Base-by-base conservation (phyloP, 257 asterid species). In the Apocynum venetum region DNA sequence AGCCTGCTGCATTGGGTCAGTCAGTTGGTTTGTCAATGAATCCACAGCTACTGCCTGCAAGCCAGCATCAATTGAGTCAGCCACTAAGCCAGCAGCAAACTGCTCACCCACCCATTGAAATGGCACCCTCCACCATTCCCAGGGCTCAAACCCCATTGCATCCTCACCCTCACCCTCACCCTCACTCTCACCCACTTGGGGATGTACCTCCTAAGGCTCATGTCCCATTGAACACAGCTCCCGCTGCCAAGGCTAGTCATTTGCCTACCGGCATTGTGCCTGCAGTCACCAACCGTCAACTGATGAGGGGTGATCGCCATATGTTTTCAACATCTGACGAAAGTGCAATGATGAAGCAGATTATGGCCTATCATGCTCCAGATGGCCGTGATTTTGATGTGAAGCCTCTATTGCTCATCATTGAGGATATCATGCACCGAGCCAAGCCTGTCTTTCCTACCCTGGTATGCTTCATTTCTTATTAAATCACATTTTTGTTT, bases 351-450 rank as follows among this genome's bases (percentile, higher is more conserved):
- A 81, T 84, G 85, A 88, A 81, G 80, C 95, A 87, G 47, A 81
- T 92, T 51, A 61, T 52, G 70, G 82, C 71, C 51, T 83, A 87
- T 15, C 94, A 91, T 78, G 86, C 86, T 40, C 90, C 91, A 0
- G 92, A 91, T 63, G 82, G 87, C 0, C 88, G 86, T 36, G 90
- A 87, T 4, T 86, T 87, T 31, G 88, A 92, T 7, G 92, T 91
- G 53, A 86, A 68, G 60, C 88, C 93, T 1, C 84, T 92, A 38
- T 83, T 92, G 17, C 63, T 80, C 72, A 75, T 91, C 43, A 38
- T 91, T 44, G 96, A 91, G 88, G 91, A 91, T 15, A 91, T 92
- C 78, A 71, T 92, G 79, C 84, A 78, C 7, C 90, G 79, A 72
- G 87, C 86, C 9, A 79, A 44, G 79, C 83, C 91, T 46, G 9